Evolutionary conservation across 176 grass and related monocot genomes (phyloP).

Genomic region (Triticum timopheevii): DNA sequence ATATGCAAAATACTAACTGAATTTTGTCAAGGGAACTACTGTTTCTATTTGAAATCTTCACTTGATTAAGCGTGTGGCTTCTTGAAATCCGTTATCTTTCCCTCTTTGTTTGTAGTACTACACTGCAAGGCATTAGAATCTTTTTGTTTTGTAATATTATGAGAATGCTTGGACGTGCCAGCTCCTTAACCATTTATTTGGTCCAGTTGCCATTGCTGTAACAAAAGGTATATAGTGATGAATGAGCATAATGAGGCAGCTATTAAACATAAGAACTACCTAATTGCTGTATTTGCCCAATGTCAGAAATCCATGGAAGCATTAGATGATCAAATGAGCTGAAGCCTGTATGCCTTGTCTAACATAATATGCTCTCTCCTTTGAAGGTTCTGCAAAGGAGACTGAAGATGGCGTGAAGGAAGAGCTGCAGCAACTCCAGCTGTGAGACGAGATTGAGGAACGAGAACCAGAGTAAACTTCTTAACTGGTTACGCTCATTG

Average conservation of each 20-base stretch:
- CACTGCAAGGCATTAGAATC: neutral
- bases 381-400: conserved; percentile 2
- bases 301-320: neutral
- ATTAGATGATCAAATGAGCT: neutral
- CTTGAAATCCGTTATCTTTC: neutral
- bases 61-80: neutral
- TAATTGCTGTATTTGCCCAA: neutral
- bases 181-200: neutral
- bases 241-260: neutral
- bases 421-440: neutral
- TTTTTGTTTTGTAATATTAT: neutral
- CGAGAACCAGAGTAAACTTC: neutral
- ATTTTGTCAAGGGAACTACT: neutral
- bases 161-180: neutral
- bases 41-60: neutral
- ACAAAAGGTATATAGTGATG: neutral
- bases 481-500: neutral
- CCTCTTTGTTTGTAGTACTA: neutral
- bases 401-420: neutral
- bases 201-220: neutral
- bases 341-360: neutral
- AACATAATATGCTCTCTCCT: neutral
- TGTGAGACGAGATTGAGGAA: neutral
- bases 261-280: neutral
- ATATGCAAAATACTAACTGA: neutral